Evolutionary conservation across 805 yeast genomes (phyloP), one percentile per base, ranked within the genome.

Genomic region (Yarrowia sp.): DNA sequence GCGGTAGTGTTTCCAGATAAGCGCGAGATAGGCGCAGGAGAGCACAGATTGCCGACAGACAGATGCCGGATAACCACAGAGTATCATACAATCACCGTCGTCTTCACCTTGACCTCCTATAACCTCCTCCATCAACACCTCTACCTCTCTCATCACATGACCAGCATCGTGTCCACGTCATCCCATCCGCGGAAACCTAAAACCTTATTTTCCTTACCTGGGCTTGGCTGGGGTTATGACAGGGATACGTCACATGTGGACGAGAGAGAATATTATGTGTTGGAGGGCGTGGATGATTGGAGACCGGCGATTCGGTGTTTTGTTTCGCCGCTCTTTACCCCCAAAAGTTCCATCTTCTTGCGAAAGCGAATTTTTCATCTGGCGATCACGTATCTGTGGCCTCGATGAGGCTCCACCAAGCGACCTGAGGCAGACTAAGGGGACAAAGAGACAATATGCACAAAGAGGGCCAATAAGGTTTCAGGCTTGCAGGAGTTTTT

Each of bases 351-450:
- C 46, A 15, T 15, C 16, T 42, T n/a, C 10, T n/a, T 8, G 9
- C n/a, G 26, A 35, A 50, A 35, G 56, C 40, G 14, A 19, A 10
- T 52, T 36, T 52, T 40, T 52, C 58, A 36, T 15, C 59, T 19
- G 59, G 8, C 59, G 59, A 53, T 53, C 59, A 53, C 58, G 38
- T 56, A 56, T 56, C 64, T 59, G 52, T 59, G 65, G 50, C 32
- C 52, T 59, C 65, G 65, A 59, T 59, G 65, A 59, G 65, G 65
- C 52, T 45, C 52, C 65, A 43, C 52, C 65, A 42, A 43, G 49
- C 49, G 64, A 59, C 65, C 65, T 59, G 52, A 59, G 52, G 41
- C 65, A 59, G 38, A 45, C 65, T 43, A 59, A 8, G 3, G 52
- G n/a, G 12, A 56, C 46, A 56, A 56, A 53, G 59, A 53, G 32